phyloP scores from a whole-genome alignment of 176 grass and related monocot species.

The Rhynchospora tenuis region DNA sequence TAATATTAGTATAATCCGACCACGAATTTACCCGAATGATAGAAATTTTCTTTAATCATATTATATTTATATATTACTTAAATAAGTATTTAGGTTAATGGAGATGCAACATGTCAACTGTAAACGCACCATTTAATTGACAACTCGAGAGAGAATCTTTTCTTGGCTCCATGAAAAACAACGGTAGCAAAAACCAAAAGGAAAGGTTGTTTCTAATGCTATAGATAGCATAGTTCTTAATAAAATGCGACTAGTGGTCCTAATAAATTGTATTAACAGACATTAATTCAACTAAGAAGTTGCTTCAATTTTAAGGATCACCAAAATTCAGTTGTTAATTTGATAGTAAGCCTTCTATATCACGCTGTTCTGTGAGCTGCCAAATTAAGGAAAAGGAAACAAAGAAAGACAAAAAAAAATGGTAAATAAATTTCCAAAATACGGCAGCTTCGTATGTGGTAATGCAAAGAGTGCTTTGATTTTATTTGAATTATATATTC shows the following conservation, averaged over 20 bases:
- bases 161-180: neutral
- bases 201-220: neutral
- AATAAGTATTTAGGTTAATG: neutral
- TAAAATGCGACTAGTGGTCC: neutral
- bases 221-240: neutral
- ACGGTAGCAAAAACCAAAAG: neutral
- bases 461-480: too few species aligned
- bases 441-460: too few species aligned
- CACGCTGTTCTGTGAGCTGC: too few species aligned
- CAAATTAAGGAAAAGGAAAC: too few species aligned
- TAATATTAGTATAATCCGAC: too few species aligned
- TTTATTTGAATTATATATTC: too few species aligned
- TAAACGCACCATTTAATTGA: neutral
- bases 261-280: neutral
- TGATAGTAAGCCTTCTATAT: too few species aligned
- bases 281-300: neutral
- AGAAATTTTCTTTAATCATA: neutral
- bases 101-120: conserved; percentile 4
- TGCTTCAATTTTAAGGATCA: too few species aligned
- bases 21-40: too few species aligned
- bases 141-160: neutral
- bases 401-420: too few species aligned
- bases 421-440: too few species aligned
- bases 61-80: neutral
- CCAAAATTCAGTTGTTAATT: too few species aligned